phyloP scores from a whole-genome alignment of 2,329 filamentous ascomycete species.

The Tolypocladium album region DNA sequence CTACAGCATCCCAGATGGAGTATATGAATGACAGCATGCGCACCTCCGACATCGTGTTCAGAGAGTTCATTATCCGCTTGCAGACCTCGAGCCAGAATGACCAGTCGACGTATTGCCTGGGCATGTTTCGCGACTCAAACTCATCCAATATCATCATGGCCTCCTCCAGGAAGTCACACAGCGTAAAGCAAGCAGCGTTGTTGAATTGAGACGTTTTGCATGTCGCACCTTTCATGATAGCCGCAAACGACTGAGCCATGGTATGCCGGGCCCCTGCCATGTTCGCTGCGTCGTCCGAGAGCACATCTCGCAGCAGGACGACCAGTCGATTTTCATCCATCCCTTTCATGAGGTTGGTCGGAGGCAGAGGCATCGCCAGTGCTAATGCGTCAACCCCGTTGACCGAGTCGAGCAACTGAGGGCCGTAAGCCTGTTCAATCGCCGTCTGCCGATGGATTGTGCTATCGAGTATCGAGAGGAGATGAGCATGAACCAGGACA shows the following conservation, averaged over 20 bases:
- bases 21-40: slow-evolving; percentile 75
- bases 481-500: slow-evolving; percentile 70
- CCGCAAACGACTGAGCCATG: slow-evolving; percentile 67
- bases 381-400: slow-evolving; percentile 55
- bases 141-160: slow-evolving; percentile 52
- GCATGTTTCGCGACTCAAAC: slow-evolving; percentile 29
- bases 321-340: slow-evolving; percentile 88
- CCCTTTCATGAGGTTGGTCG: slow-evolving; percentile 59
- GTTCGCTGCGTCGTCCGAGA: slow-evolving; percentile 37
- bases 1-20: slow-evolving; percentile 65
- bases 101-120: slow-evolving; percentile 55
- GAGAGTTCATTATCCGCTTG: slow-evolving; percentile 66
- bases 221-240: slow-evolving; percentile 62
- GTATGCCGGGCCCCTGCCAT: slow-evolving; percentile 44
- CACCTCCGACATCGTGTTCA: slow-evolving; percentile 86
- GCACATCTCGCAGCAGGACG: slow-evolving; percentile 69
- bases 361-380: slow-evolving; percentile 50
- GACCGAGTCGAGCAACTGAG: slow-evolving; percentile 32
- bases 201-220: slow-evolving; percentile 71
- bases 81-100: slow-evolving; percentile 77
- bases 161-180: slow-evolving; percentile 89
- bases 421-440: slow-evolving; percentile 31
- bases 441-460: slow-evolving; percentile 69
- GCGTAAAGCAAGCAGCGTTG: slow-evolving; percentile 72
- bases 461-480: slow-evolving; percentile 68